A percentile compares a stretch with the other conserved stretches of the same genome.
phyloP scores from a whole-genome alignment of 1,284 basidiomycete genomes.

The Marasmius tenuissimus region DNA sequence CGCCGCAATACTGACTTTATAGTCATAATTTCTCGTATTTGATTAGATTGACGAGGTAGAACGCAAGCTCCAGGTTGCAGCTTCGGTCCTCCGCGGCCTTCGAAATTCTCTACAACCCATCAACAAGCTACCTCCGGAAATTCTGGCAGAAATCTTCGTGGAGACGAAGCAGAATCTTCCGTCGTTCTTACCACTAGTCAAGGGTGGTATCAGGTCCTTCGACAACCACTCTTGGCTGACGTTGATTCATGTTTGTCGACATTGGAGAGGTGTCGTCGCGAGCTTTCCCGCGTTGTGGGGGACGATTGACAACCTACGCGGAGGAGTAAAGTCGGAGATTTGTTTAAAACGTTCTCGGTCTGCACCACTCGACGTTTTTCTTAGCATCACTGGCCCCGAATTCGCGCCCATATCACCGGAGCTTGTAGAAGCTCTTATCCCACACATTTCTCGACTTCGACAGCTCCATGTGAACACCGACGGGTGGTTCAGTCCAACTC shows the following conservation, averaged over 20 bases:
- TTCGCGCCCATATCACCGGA: conserved; percentile 6
- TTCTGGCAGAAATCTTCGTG: conserved; percentile 13
- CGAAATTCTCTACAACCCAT: conserved; percentile 16
- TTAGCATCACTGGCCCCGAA: conserved; percentile 9
- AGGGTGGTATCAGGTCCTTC: conserved; percentile 1
- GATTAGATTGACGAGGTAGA: conserved; percentile 14
- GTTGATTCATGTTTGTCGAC: conserved; percentile 18
- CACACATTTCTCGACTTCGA: conserved; percentile 11
- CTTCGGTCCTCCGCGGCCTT: conserved; percentile 14
- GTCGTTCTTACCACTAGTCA: conserved; percentile 13
- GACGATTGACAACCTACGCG: conserved; percentile 10
- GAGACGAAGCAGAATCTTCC: conserved; percentile 8
- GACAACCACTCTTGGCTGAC: conserved; percentile 13
- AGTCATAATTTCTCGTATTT: too few species aligned
- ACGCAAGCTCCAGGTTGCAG: conserved; percentile 14
- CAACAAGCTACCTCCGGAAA: conserved; percentile 17
- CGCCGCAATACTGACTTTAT: too few species aligned
- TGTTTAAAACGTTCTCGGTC: conserved; percentile 11
- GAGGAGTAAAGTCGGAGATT: conserved; percentile 1
- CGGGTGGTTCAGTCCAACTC: conserved; percentile 8
- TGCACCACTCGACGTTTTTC: conserved; percentile 12
- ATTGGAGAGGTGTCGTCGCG: conserved; percentile 15
- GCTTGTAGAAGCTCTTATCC: conserved; percentile 5
- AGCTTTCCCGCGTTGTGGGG: conserved; percentile 15
- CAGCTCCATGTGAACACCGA: conserved; percentile 13